phyloP scores from a whole-genome alignment of 257 asterid genomes.

The Avicennia marina region DNA sequence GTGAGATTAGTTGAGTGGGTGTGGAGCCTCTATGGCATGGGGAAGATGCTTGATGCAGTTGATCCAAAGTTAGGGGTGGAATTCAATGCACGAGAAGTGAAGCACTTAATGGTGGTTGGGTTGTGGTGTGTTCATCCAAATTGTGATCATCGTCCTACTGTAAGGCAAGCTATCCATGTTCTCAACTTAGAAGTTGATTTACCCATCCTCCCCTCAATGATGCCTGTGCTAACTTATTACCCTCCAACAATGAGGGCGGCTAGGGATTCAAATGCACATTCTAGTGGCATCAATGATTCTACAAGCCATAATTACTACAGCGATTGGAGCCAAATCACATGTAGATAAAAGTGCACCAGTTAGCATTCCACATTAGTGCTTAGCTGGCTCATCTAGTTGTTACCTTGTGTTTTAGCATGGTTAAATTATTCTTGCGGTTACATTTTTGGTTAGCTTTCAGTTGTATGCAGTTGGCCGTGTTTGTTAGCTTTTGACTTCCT shows the following conservation, averaged over 20 bases:
- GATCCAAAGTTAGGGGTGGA: slow-evolving; percentile 10
- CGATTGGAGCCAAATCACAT: too few species aligned
- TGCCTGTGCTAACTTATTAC: slow-evolving; percentile 29
- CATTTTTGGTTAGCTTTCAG: too few species aligned
- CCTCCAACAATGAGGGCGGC: background rate
- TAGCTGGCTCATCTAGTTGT: too few species aligned
- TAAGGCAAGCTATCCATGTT: slow-evolving; percentile 18
- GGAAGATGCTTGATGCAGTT: slow-evolving; percentile 21
- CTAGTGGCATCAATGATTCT: background rate
- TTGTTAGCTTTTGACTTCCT: too few species aligned
- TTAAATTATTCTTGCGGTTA: too few species aligned
- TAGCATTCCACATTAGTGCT: too few species aligned
- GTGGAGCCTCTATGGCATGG: background rate
- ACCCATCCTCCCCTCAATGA: slow-evolving; percentile 23
- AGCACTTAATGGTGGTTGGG: slow-evolving; percentile 21
- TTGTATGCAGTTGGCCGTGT: too few species aligned
- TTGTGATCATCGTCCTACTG: background rate
- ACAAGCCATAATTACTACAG: too few species aligned
- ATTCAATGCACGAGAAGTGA: slow-evolving; percentile 15
- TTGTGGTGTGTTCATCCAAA: slow-evolving; percentile 24
- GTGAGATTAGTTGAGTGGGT: too few species aligned
- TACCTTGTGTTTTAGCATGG: too few species aligned
- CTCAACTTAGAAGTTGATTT: slow-evolving; percentile 12
- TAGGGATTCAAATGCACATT: too few species aligned
- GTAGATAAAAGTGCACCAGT: too few species aligned